Evolutionary conservation across 257 asterid species (phyloP).

Genomic region (Dorcoceras hygrometricum): DNA sequence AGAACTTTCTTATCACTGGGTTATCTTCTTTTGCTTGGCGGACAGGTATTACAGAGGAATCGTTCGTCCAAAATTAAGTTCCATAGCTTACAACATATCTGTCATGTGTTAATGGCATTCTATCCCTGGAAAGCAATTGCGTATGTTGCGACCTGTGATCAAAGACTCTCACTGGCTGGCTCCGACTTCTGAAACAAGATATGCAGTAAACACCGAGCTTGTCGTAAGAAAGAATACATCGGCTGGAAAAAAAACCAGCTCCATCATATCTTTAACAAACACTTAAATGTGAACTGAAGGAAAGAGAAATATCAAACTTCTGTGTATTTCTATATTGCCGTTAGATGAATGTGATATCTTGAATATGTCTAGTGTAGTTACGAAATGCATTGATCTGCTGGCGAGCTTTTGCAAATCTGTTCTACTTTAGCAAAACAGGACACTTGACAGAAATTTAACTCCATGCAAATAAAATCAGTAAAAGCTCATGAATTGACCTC

Average conservation of each 20-base stretch:
- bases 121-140: conserved; percentile 8
- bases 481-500: conserved; percentile 1
- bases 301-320: background rate
- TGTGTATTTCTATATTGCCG: conserved; percentile 10
- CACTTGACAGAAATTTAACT: background rate
- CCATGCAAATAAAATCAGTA: conserved; percentile 11
- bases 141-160: conserved; percentile 21
- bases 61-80: conserved; percentile 20
- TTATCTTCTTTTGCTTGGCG: conserved; percentile 29
- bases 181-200: conserved; percentile 23
- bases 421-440: background rate
- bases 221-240: background rate
- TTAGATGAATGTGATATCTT: conserved; percentile 6
- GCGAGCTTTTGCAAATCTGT: background rate
- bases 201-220: conserved; percentile 17
- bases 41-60: conserved; percentile 19
- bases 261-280: background rate
- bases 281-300: background rate
- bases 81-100: conserved; percentile 25
- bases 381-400: conserved; percentile 6
- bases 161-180: conserved; percentile 15
- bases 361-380: background rate
- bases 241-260: background rate
- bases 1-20: conserved; percentile 22
- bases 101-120: conserved; percentile 12